Percentiles rank a stretch among this genome's conserved stretches.
phyloP scores from a whole-genome alignment of 1,284 basidiomycete genomes.

The Cryptococcus hybrid region DNA sequence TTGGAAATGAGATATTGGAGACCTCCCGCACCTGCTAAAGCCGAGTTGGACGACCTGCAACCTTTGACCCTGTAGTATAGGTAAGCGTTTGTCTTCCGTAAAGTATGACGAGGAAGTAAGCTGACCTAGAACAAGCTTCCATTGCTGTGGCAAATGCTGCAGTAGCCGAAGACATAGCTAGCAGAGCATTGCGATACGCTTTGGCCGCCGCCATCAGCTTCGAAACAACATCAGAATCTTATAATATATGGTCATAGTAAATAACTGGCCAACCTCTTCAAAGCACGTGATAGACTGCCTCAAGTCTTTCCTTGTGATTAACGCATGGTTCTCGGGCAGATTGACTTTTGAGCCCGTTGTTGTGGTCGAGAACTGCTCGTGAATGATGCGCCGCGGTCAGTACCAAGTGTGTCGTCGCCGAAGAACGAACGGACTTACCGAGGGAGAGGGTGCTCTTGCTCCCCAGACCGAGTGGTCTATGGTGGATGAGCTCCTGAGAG shows the following conservation, averaged over 20 bases:
- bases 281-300: slow-evolving; percentile 47
- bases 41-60: slow-evolving; percentile 41
- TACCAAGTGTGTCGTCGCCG: too few relatives aligned
- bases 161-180: slow-evolving; percentile 79
- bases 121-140: slow-evolving; percentile 75
- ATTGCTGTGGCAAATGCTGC: slow-evolving; percentile 83
- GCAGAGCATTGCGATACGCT: slow-evolving; percentile 76
- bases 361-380: slow-evolving; percentile 44
- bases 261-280: slow-evolving; percentile 37
- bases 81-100: background rate
- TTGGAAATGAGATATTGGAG: slow-evolving; percentile 89
- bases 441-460: slow-evolving; percentile 33
- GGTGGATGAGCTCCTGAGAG: slow-evolving; percentile 23
- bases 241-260: background rate
- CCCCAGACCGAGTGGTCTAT: slow-evolving; percentile 32
- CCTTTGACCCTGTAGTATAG: slow-evolving; percentile 37
- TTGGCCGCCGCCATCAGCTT: slow-evolving; percentile 77
- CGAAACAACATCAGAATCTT: background rate
- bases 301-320: slow-evolving; percentile 48
- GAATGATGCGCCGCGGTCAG: background rate
- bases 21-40: slow-evolving; percentile 72
- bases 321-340: slow-evolving; percentile 36
- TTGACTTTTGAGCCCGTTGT: slow-evolving; percentile 47
- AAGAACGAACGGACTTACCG: slow-evolving; percentile 17
- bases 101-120: slow-evolving; percentile 9